Percentiles rank a stretch among this genome's conserved stretches.
These are phyloP conservation scores for Friedmanniomyces endolithicus DNA, from an alignment of 495 filamentous ascomycete genomes.

Conservation along the genomic window DNA sequence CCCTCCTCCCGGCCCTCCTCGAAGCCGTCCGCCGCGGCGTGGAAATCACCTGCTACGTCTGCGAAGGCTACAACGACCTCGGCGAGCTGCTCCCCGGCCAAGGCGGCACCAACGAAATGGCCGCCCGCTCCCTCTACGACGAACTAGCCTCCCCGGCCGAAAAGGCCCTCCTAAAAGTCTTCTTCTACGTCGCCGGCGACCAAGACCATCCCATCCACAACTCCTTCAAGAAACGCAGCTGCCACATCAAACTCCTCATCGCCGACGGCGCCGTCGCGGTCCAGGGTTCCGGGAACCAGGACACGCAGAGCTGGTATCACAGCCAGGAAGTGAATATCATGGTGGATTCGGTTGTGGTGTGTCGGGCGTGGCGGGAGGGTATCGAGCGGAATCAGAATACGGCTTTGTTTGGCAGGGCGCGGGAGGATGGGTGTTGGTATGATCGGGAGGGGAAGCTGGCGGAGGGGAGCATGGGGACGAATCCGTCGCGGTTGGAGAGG, in stretches of 20 bases:
- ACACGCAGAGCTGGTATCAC: conserved; percentile 72
- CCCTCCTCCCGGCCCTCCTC: conserved; percentile 47
- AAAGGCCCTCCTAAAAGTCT: conserved; percentile 40
- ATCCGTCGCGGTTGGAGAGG: conserved; percentile 49
- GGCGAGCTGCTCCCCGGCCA: conserved; percentile 49
- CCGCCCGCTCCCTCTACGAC: conserved; percentile 44
- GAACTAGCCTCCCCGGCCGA: conserved; percentile 35
- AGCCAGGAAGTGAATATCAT: conserved; percentile 65
- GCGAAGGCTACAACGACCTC: conserved; percentile 54
- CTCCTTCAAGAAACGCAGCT: conserved; percentile 48
- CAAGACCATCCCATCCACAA: conserved; percentile 53
- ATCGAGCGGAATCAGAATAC: conserved; percentile 63
- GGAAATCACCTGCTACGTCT: conserved; percentile 54
- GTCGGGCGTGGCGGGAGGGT: conserved; percentile 48
- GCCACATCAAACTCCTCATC: conserved; percentile 55
- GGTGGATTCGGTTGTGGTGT: conserved; percentile 50
- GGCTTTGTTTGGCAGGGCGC: conserved; percentile 44
- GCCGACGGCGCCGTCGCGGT: conserved; percentile 55
- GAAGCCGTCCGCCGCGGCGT: conserved; percentile 55
- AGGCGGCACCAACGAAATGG: conserved; percentile 63
- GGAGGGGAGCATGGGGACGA: conserved; percentile 45
- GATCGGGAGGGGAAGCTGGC: conserved; percentile 45
- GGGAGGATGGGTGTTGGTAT: conserved; percentile 43
- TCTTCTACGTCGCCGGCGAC: conserved; percentile 63
- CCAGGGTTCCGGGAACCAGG: conserved; percentile 65